These are phyloP conservation scores for Amphichorda felina DNA, from an alignment of 2,329 filamentous ascomycete genomes.

Conservation along the genomic window DNA sequence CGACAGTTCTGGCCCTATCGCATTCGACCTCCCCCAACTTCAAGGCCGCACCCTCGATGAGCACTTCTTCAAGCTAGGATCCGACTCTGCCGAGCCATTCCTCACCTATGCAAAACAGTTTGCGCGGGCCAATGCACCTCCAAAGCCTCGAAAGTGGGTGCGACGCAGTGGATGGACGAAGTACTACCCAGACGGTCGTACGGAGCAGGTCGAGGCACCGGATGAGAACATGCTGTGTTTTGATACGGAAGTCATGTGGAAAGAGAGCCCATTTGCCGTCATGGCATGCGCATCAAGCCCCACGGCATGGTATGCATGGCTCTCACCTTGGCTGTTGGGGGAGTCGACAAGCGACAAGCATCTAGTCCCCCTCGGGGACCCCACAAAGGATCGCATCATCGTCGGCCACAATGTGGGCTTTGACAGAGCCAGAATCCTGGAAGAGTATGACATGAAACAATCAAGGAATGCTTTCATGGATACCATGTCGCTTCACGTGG, in stretches of 20 bases:
- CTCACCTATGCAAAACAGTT: slow-evolving; percentile 65
- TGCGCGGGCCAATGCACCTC: slow-evolving; percentile 45
- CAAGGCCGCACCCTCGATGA: slow-evolving; percentile 79
- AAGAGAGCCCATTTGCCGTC: slow-evolving; percentile 80
- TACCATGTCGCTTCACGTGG: slow-evolving; percentile 96
- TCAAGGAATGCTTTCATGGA: slow-evolving; percentile 81
- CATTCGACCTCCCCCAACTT: slow-evolving; percentile 72
- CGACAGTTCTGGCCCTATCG: slow-evolving; percentile 63
- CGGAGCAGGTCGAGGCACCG: slow-evolving; percentile 62
- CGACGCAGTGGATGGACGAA: slow-evolving; percentile 85
- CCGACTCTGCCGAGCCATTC: slow-evolving; percentile 80
- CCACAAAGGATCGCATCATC: slow-evolving; percentile 59
- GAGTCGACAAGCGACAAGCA: slow-evolving; percentile 70
- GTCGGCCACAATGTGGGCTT: slow-evolving; percentile 95
- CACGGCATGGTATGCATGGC: slow-evolving; percentile 91
- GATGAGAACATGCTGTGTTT: slow-evolving; percentile 78
- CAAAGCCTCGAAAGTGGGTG: slow-evolving; percentile 60
- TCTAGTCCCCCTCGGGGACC: slow-evolving; percentile 77
- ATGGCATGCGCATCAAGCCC: slow-evolving; percentile 93
- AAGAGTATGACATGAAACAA: slow-evolving; percentile 81
- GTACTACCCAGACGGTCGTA: slow-evolving; percentile 63
- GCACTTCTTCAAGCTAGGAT: slow-evolving; percentile 82
- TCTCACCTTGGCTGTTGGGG: slow-evolving; percentile 87
- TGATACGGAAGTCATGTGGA: slow-evolving; percentile 95
- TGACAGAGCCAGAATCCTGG: slow-evolving; percentile 74